phyloP scores from a whole-genome alignment of 2,329 filamentous ascomycete genomes.

The Phyllosticta citrichinensis region DNA sequence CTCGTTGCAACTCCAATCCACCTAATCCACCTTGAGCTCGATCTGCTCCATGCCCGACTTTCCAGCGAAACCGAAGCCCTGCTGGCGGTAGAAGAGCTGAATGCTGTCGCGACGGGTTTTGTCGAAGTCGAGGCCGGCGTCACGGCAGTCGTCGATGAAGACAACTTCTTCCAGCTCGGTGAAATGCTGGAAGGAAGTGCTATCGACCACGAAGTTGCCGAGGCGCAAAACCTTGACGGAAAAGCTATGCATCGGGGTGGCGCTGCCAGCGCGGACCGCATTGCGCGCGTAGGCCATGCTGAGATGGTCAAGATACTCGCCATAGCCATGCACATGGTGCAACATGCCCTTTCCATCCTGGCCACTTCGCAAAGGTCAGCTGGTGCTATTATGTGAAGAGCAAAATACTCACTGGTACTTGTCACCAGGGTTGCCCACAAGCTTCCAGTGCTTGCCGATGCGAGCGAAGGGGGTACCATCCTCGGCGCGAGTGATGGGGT shows the following conservation, averaged over 20 bases:
- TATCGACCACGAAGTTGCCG: conserved; percentile 24
- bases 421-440: conserved; percentile 14
- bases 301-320: conserved; percentile 25
- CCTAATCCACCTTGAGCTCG: not conserved
- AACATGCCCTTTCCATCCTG: conserved; percentile 21
- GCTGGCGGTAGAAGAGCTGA: not conserved
- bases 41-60: not conserved
- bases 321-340: conserved; percentile 19
- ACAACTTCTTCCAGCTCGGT: not conserved
- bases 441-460: conserved; percentile 12
- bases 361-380: conserved; percentile 14
- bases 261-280: conserved; percentile 13
- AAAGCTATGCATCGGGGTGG: conserved; percentile 10
- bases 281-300: conserved; percentile 25
- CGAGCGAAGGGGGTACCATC: conserved; percentile 18
- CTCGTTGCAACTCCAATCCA: not conserved
- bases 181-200: conserved; percentile 18
- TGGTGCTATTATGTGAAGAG: not conserved
- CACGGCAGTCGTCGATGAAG: conserved; percentile 2
- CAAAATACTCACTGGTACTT: not conserved
- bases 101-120: not conserved
- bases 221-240: conserved; percentile 16
- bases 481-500: conserved; percentile 19
- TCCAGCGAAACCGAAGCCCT: not conserved
- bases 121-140: conserved; percentile 6